phyloP scores from a whole-genome alignment of 176 grass and related monocot genomes.

The Musa acuminata region DNA sequence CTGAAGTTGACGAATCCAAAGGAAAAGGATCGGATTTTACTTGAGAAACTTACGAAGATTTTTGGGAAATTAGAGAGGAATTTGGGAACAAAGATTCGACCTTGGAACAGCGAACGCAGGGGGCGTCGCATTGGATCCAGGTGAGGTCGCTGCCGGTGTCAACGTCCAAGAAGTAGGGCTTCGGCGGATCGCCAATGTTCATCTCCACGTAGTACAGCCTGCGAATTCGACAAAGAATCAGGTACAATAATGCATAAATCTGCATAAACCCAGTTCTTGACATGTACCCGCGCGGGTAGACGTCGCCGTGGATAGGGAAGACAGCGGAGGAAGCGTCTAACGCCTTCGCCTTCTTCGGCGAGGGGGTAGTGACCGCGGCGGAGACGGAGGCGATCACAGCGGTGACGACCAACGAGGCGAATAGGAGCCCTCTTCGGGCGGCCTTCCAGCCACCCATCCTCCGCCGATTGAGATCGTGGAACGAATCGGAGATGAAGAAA shows the following conservation, averaged over 20 bases:
- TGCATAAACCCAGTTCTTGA: neutral
- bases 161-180: slow-evolving; percentile 64
- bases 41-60: neutral
- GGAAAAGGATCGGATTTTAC: neutral
- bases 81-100: slow-evolving; percentile 20
- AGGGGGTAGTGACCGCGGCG: neutral
- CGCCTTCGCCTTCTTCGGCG: neutral
- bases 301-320: slow-evolving; percentile 62
- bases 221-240: neutral
- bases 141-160: slow-evolving; percentile 67
- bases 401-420: slow-evolving; percentile 2
- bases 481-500: neutral
- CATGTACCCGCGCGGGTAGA: slow-evolving; percentile 55
- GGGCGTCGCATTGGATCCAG: slow-evolving; percentile 75
- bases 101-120: slow-evolving; percentile 65
- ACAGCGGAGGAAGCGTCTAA: slow-evolving; percentile 30
- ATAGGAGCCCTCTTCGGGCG: neutral
- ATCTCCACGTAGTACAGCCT: slow-evolving; percentile 58
- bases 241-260: neutral
- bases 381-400: neutral
- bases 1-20: slow-evolving; percentile 27
- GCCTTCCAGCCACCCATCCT: neutral
- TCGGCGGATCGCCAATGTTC: slow-evolving; percentile 67
- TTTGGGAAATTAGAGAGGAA: slow-evolving; percentile 2
- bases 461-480: neutral